Evolutionary conservation across 2,329 filamentous ascomycete genomes (phyloP).

Genomic region (Macroventuria anomochaeta): DNA sequence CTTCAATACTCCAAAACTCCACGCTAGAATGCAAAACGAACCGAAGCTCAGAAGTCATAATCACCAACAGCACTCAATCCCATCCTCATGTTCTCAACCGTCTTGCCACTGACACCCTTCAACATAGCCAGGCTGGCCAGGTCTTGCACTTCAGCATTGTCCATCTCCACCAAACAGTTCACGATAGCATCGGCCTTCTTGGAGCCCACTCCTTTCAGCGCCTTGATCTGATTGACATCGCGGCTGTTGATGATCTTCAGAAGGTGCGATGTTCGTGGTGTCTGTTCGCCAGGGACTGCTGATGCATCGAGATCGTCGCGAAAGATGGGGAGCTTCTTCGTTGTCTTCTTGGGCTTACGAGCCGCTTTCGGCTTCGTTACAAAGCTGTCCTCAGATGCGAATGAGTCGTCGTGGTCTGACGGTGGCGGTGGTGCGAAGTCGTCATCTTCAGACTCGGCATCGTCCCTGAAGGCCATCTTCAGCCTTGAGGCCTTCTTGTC

Average conservation of each 20-base stretch:
- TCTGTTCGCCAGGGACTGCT: conserved; percentile 37
- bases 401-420: conserved; percentile 48
- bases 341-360: conserved; percentile 42
- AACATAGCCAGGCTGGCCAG: conserved; percentile 54
- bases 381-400: conserved; percentile 49
- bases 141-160: conserved; percentile 51
- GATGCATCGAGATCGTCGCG: conserved; percentile 35
- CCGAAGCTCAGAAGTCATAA: conserved; percentile 34
- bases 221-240: conserved; percentile 68
- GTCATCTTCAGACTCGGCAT: conserved; percentile 47
- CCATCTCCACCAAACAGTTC: conserved; percentile 56
- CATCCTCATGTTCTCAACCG: conserved; percentile 59
- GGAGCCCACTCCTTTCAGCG: conserved; percentile 72
- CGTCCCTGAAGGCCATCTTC: conserved; percentile 18
- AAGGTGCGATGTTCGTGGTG: conserved; percentile 67
- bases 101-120: conserved; percentile 58
- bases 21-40: conserved; percentile 24
- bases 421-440: conserved; percentile 50
- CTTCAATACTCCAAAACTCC: conserved; percentile 22
- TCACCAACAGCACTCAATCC: conserved; percentile 40
- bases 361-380: conserved; percentile 46
- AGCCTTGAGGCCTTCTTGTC: conserved; percentile 28
- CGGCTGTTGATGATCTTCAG: conserved; percentile 76
- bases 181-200: conserved; percentile 70
- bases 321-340: conserved; percentile 48